Conservation (phyloP, 257 asterid genomes). For the Catharanthus roseus region DNA sequence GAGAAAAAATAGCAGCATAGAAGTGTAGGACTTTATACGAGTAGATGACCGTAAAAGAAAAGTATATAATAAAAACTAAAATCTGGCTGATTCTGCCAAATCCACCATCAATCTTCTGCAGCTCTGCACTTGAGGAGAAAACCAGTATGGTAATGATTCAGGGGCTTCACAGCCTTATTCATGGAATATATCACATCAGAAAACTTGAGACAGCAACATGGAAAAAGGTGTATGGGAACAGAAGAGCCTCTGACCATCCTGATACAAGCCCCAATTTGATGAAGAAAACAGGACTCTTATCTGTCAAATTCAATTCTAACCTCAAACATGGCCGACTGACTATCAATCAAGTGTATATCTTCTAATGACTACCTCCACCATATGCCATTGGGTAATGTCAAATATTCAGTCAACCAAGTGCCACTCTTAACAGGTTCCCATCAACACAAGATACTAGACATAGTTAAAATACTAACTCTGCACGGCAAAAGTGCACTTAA, state of each 20-base stretch:
- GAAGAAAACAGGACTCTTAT: conserved; percentile 16
- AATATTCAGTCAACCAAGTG: conserved; percentile 34
- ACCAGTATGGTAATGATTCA: conserved; percentile 19
- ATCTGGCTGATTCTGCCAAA: conserved; percentile 50
- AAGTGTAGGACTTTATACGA: conserved; percentile 23
- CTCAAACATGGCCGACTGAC: conserved; percentile 27
- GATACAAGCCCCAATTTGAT: conserved; percentile 23
- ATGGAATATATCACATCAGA: conserved; percentile 28
- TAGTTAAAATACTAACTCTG: conserved; percentile 23
- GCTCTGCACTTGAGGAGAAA: conserved; percentile 26
- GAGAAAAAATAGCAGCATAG: conserved; percentile 14
- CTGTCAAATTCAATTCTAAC: conserved; percentile 19
- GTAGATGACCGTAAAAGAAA: conserved; percentile 29
- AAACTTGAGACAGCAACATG: conserved; percentile 24
- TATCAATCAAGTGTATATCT: conserved; percentile 27
- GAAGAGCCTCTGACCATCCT: conserved; percentile 43
- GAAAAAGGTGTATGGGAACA: conserved; percentile 14
- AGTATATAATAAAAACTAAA: conserved; percentile 27
- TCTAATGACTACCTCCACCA: conserved; percentile 17
- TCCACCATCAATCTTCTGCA: conserved; percentile 48
- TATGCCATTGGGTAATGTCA: conserved; percentile 24
- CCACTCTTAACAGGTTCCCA: conserved; percentile 20
- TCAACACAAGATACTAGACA: conserved; percentile 20
- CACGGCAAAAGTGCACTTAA: conserved; percentile 24
- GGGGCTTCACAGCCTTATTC: conserved; percentile 51